Conservation (phyloP, 225 moss, liverwort and hornwort species). For the Physcomitrellopsis africana region DNA sequence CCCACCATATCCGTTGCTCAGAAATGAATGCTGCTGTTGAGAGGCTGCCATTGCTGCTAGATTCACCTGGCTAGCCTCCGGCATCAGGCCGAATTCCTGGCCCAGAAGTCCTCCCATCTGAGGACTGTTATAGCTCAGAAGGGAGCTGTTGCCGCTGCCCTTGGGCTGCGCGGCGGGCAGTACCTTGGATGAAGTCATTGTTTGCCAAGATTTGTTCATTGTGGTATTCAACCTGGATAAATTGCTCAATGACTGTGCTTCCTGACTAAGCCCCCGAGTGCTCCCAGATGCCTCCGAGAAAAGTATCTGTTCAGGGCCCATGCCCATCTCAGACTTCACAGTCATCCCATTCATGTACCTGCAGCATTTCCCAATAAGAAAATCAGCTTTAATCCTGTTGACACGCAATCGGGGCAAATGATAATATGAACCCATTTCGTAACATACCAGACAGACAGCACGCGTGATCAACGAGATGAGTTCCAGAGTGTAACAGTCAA, state of each 20-base stretch:
- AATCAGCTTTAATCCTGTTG: too few species aligned
- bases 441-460: too few species aligned
- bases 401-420: too few species aligned
- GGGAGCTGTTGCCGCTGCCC: constrained; percentile 70
- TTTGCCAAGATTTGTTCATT: constrained; percentile 92
- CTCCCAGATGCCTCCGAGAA: constrained; percentile 96
- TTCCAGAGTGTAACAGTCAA: too few species aligned
- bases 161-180: constrained; percentile 88
- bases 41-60: constrained; percentile 75
- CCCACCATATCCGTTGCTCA: constrained; percentile 80
- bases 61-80: constrained; percentile 81
- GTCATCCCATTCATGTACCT: constrained; percentile 93
- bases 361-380: constrained; percentile 15
- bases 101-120: constrained; percentile 93
- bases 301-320: constrained; percentile 92
- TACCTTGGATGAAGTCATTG: constrained; percentile 75
- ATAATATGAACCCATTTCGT: too few species aligned
- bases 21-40: constrained; percentile 79
- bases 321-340: constrained; percentile 86
- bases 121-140: constrained; percentile 75
- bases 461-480: too few species aligned
- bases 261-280: constrained; percentile 86
- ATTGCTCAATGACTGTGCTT: constrained; percentile 86
- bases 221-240: constrained; percentile 72
- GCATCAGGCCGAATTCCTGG: constrained; percentile 90